Conservation (phyloP, 1,139 yeast species). For the Yamadazyma blattariae region DNA sequence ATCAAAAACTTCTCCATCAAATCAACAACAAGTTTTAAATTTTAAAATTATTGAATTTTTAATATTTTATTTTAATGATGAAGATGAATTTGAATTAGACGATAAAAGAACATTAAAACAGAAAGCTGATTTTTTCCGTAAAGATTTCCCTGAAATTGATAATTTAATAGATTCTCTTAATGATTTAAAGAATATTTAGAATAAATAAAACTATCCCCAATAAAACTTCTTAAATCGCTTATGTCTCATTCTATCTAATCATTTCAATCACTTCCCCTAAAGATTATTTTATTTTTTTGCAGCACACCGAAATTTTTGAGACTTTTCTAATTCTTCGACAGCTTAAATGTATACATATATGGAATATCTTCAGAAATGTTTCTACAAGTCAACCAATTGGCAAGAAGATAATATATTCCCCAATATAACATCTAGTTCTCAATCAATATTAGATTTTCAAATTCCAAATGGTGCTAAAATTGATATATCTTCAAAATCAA, state of each 20-base stretch:
- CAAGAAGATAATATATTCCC: constrained; percentile 74
- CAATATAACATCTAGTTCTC: constrained; percentile 67
- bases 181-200: constrained; percentile 23
- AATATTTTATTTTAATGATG: constrained; percentile 72
- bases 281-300: no score
- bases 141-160: constrained; percentile 43
- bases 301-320: background rate
- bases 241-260: no score
- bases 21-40: constrained; percentile 41
- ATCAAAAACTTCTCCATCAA: constrained; percentile 2
- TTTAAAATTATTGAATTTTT: constrained; percentile 70
- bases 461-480: constrained; percentile 70
- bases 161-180: constrained; percentile 36
- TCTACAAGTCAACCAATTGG: constrained; percentile 71
- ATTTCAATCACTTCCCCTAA: no score
- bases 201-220: no score
- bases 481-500: constrained; percentile 69
- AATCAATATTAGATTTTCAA: constrained; percentile 67
- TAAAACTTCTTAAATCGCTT: no score
- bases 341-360: constrained; percentile 68
- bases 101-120: constrained; percentile 39
- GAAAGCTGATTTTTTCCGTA: constrained; percentile 53
- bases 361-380: constrained; percentile 78
- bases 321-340: background rate
- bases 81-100: constrained; percentile 27